Evolutionary conservation across 805 yeast species (phyloP).

Genomic region (Sporopachydermia lactativora): DNA sequence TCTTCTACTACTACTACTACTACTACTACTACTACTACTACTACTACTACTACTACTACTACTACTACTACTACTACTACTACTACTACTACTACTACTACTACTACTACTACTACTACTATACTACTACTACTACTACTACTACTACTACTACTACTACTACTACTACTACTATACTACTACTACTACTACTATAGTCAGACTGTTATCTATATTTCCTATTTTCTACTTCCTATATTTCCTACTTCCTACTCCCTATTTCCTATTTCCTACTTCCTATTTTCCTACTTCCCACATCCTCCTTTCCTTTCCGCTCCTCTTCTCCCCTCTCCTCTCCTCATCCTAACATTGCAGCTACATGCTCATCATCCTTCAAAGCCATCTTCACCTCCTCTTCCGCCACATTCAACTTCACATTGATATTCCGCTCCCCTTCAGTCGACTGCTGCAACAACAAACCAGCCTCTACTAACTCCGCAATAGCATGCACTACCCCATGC

Average conservation of each 20-base stretch:
- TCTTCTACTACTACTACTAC: no score
- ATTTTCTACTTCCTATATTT: not conserved
- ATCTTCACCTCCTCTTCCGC: slow-evolving; percentile 55
- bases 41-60: no score
- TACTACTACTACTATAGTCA: no score
- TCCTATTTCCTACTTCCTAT: not conserved
- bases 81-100: no score
- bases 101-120: no score
- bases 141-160: no score
- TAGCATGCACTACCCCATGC: slow-evolving; percentile 41
- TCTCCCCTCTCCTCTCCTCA: no score
- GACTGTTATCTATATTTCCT: slow-evolving; percentile 1
- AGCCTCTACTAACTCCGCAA: slow-evolving; percentile 61
- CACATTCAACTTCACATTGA: slow-evolving; percentile 48
- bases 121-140: no score
- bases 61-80: no score
- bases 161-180: no score
- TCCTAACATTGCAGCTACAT: slow-evolving; percentile 23
- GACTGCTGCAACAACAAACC: slow-evolving; percentile 65
- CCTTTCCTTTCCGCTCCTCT: not conserved
- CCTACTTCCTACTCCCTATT: not conserved
- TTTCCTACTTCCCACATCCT: not conserved
- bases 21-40: no score
- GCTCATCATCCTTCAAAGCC: slow-evolving; percentile 44
- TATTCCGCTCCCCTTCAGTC: slow-evolving; percentile 50